Conservation (phyloP, 176 grass and related monocot genomes). For the Triticum urartu region DNA sequence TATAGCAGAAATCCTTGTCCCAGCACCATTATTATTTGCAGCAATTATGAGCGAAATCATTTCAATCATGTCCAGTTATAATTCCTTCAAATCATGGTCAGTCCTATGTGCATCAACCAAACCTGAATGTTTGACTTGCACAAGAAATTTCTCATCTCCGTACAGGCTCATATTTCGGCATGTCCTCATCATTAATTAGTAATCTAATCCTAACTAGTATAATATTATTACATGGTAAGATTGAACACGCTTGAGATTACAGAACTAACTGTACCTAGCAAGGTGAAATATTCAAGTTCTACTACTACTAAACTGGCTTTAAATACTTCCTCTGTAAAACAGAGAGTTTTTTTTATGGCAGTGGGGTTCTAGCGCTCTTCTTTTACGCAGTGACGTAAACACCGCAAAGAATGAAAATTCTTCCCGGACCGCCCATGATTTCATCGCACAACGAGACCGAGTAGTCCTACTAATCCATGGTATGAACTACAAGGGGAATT, state of each 20-base stretch:
- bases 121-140: background rate
- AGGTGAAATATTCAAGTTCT: background rate
- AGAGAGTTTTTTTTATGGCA: background rate
- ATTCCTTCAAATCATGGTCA: background rate
- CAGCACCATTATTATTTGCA: constrained; percentile 15
- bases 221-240: no score
- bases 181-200: background rate
- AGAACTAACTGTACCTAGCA: background rate
- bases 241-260: background rate
- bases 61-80: constrained; percentile 1
- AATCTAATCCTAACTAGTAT: background rate
- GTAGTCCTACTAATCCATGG: background rate
- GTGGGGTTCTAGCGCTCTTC: background rate
- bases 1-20: background rate
- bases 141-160: background rate
- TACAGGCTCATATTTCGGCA: background rate
- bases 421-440: background rate
- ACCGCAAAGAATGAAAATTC: background rate
- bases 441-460: background rate
- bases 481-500: background rate
- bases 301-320: background rate
- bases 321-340: background rate
- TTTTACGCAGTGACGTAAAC: constrained; percentile 5
- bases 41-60: constrained; percentile 27
- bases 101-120: background rate